Evolutionary conservation across 2,329 filamentous ascomycete species (phyloP).

Genomic region (Clarireedia sp.): DNA sequence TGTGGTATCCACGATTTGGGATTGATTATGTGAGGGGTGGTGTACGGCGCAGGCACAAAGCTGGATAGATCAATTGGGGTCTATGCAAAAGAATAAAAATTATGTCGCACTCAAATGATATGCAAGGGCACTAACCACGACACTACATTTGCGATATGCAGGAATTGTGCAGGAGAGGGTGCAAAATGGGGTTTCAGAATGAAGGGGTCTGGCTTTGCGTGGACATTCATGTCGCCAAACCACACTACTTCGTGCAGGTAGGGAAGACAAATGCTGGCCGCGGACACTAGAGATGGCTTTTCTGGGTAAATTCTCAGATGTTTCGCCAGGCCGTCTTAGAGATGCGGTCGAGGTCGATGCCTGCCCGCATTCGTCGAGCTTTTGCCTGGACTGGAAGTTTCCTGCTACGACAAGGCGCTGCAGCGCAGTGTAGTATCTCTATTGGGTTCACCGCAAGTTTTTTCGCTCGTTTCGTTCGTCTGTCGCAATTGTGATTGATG

Average conservation of each 20-base stretch:
- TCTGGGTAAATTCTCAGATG: neutral
- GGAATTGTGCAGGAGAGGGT: conserved; percentile 1
- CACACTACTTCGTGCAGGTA: too few relatives aligned
- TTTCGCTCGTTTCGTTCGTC: too few relatives aligned
- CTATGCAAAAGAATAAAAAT: neutral
- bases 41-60: neutral
- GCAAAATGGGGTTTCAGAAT: neutral
- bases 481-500: too few relatives aligned
- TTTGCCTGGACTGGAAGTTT: too few relatives aligned
- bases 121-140: neutral
- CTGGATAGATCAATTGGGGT: neutral
- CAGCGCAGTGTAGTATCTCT: too few relatives aligned
- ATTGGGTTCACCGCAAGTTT: too few relatives aligned
- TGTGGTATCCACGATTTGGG: neutral
- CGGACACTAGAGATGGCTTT: neutral
- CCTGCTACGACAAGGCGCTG: too few relatives aligned
- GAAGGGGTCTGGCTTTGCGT: too few relatives aligned
- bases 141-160: neutral
- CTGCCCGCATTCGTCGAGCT: too few relatives aligned
- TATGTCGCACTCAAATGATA: too few relatives aligned
- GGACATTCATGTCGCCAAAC: neutral
- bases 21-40: conserved; percentile 6
- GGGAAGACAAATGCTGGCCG: too few relatives aligned
- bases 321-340: neutral
- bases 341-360: too few relatives aligned